These are phyloP conservation scores for Haberlea rhodopensis DNA, from an alignment of 257 asterid genomes.

Conservation along the genomic window DNA sequence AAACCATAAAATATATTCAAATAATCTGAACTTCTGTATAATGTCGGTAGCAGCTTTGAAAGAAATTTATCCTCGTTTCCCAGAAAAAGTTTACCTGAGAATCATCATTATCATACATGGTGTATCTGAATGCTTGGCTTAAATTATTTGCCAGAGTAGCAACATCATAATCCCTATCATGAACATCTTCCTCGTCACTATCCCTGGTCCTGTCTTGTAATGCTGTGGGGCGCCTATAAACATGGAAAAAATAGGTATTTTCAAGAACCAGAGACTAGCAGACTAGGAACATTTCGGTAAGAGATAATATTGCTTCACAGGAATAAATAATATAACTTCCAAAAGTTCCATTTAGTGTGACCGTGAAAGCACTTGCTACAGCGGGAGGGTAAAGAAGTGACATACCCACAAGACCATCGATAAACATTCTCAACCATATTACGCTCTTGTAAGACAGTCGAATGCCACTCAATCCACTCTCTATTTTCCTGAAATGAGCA, in stretches of 20 bases:
- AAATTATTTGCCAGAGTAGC: slow-evolving; percentile 87
- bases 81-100: slow-evolving; percentile 49
- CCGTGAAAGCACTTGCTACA: neutral
- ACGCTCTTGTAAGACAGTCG: slow-evolving; percentile 75
- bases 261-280: slow-evolving; percentile 16
- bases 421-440: slow-evolving; percentile 65
- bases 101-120: slow-evolving; percentile 75
- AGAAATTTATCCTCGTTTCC: slow-evolving; percentile 1
- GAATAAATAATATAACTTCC: neutral
- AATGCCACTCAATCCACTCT: slow-evolving; percentile 78
- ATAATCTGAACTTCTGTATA: neutral
- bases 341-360: neutral
- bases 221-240: slow-evolving; percentile 91
- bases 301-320: neutral
- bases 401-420: slow-evolving; percentile 98
- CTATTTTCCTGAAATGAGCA: slow-evolving; percentile 55
- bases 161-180: slow-evolving; percentile 89
- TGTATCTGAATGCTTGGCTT: slow-evolving; percentile 86
- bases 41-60: neutral
- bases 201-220: slow-evolving; percentile 80
- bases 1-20: slow-evolving; percentile 18
- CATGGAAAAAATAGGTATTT: slow-evolving; percentile 18
- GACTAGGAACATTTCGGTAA: slow-evolving; percentile 11
- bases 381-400: slow-evolving; percentile 16
- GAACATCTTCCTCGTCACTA: slow-evolving; percentile 87